Evolutionary conservation across 2,329 filamentous ascomycete genomes (phyloP), one percentile per base, ranked within the genome.

Genomic region (Neodidymelliopsis sp.): DNA sequence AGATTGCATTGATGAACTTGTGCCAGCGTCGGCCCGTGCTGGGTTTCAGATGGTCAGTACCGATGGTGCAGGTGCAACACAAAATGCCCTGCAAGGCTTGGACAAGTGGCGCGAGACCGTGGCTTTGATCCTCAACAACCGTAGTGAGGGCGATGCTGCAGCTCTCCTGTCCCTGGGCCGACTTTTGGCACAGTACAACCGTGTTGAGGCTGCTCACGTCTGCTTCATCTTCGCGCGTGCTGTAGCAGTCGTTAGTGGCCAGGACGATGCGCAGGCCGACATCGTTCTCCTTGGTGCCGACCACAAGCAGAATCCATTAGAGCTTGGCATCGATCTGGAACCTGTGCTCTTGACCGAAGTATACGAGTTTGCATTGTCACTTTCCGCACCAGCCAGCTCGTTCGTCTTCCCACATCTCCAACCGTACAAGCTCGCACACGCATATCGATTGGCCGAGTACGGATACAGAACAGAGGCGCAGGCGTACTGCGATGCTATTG

Each of bases 61-160:
- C 3, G 79, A 85, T 48, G 78, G 83, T 6, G 75, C 79, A 6
- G 83, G 81, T 2, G 75, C 84, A 23, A 79, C 85, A 0, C 87
- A 85, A 57, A 91, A 94, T 70, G 86, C 87, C 0, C 79, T 93
- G 4, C 89, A 90, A 63, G 94, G 94, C 4, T 78, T 99, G 15
- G 90, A 97, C 63, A 91, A 91, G 71, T 99, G 94, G 94, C 86
- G 86, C 31, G 94, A 99, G 73, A 97, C 94, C 0, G 77, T 97
- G 28, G 84, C 87, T 2, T 78, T 99, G 50, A 84, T 97, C 19
- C 74, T 97, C 30, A 93, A 89, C 74, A 99, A 99, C 72, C 86
- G 94, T 53, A 96, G 89, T 54, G 74, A 82, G 2, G 87, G 90
- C 20, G 94, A 99, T 72, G 81, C 83, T 8, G 84, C 86, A 49